Percentiles rank a stretch among this genome's conserved stretches.
These are phyloP conservation scores for Pezicula carpinea DNA, from an alignment of 2,329 filamentous ascomycete genomes.

Conservation along the genomic window DNA sequence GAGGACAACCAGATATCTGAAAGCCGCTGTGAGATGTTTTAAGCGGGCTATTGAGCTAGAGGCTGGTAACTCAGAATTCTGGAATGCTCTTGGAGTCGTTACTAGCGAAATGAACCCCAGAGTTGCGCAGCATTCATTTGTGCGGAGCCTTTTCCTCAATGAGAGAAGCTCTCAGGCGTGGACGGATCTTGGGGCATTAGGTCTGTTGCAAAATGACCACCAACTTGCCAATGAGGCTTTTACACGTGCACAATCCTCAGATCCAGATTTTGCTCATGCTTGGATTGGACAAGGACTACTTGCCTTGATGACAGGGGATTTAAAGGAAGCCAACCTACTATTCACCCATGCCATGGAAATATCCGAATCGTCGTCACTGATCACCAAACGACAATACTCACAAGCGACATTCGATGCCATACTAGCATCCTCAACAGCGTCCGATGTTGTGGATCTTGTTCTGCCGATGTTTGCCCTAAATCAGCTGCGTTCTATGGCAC, in stretches of 20 bases:
- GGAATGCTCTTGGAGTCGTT: slow-evolving; percentile 91
- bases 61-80: slow-evolving; percentile 90
- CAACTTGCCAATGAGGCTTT: slow-evolving; percentile 88
- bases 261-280: slow-evolving; percentile 88
- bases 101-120: slow-evolving; percentile 81
- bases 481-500: slow-evolving; percentile 69
- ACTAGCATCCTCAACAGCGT: slow-evolving; percentile 47
- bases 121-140: slow-evolving; percentile 89
- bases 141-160: slow-evolving; percentile 87
- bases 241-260: slow-evolving; percentile 84
- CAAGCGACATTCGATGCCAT: slow-evolving; percentile 80
- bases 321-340: slow-evolving; percentile 72
- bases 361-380: slow-evolving; percentile 67
- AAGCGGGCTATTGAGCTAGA: slow-evolving; percentile 95
- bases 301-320: slow-evolving; percentile 65
- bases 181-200: slow-evolving; percentile 87
- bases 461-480: slow-evolving; percentile 85
- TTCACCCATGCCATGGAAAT: slow-evolving; percentile 96
- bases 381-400: slow-evolving; percentile 75
- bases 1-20: slow-evolving; percentile 65
- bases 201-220: slow-evolving; percentile 76
- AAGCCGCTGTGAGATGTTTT: slow-evolving; percentile 82
- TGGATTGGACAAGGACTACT: slow-evolving; percentile 93
- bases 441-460: slow-evolving; percentile 60
- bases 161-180: slow-evolving; percentile 80